A percentile compares a stretch with the other conserved stretches of the same genome.
These are phyloP conservation scores for Sonneratia caseolaris DNA, from an alignment of 345 rosid species.

Conservation along the genomic window DNA sequence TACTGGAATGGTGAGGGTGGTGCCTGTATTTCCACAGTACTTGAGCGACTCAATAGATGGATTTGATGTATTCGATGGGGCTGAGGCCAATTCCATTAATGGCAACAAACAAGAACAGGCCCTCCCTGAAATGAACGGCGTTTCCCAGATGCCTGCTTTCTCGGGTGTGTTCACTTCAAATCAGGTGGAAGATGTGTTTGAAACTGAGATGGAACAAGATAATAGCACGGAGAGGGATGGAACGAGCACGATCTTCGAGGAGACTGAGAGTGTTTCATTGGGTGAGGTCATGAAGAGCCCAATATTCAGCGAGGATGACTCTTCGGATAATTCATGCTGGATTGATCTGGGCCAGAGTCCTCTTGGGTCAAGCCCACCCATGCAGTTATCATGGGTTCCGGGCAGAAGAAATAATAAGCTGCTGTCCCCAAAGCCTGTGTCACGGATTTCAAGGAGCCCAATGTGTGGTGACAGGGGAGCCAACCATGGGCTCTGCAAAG, in stretches of 20 bases:
- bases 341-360: slow-evolving; percentile 72
- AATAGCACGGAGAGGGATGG: slow-evolving; percentile 69
- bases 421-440: slow-evolving; percentile 29
- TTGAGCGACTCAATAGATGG: slow-evolving; percentile 77
- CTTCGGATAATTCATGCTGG: slow-evolving; percentile 56
- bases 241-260: slow-evolving; percentile 70
- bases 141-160: slow-evolving; percentile 58
- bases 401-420: slow-evolving; percentile 30
- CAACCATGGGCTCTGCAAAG: slow-evolving; percentile 17
- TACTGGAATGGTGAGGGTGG: slow-evolving; percentile 68
- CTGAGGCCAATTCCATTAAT: slow-evolving; percentile 27
- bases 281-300: slow-evolving; percentile 81
- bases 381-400: slow-evolving; percentile 38
- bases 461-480: slow-evolving; percentile 23
- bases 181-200: slow-evolving; percentile 72
- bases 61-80: slow-evolving; percentile 40
- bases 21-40: slow-evolving; percentile 57
- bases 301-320: slow-evolving; percentile 53
- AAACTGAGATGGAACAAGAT: slow-evolving; percentile 60
- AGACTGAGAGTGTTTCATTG: slow-evolving; percentile 60
- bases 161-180: slow-evolving; percentile 67
- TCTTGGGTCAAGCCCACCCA: slow-evolving; percentile 35
- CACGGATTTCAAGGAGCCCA: slow-evolving; percentile 25
- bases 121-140: slow-evolving; percentile 21
- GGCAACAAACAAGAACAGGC: slow-evolving; percentile 25